Conservation (phyloP, 2,329 filamentous ascomycete species). For the Arthrobotrys entomopaga region DNA sequence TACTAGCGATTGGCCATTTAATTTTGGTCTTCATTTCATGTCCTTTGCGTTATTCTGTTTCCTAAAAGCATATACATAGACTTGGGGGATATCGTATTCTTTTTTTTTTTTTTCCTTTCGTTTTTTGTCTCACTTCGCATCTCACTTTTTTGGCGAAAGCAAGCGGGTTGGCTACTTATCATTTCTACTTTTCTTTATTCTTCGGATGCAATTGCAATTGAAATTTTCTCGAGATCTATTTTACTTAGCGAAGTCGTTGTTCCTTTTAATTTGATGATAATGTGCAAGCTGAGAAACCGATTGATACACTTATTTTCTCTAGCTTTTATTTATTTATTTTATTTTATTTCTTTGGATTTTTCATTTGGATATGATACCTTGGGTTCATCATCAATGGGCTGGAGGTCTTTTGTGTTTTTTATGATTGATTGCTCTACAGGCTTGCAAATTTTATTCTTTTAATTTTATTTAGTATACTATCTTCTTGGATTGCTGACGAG, state of each 20-base stretch:
- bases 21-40: background rate
- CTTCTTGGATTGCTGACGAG: too few species aligned
- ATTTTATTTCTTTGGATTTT: slow-evolving; percentile 6
- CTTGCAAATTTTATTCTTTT: too few species aligned
- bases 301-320: too few species aligned
- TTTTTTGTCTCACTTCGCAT: slow-evolving; percentile 23
- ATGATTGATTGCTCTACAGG: too few species aligned
- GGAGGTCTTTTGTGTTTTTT: slow-evolving; percentile 13
- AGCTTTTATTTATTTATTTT: too few species aligned
- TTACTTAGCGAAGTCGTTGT: too few species aligned
- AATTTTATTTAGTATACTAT: too few species aligned
- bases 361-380: slow-evolving; percentile 42
- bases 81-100: slow-evolving; percentile 55
- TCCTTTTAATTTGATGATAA: too few species aligned
- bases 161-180: slow-evolving; percentile 40
- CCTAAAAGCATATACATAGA: slow-evolving; percentile 55
- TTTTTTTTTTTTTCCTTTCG: slow-evolving; percentile 1
- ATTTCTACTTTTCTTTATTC: slow-evolving; percentile 26
- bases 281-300: too few species aligned
- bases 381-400: slow-evolving; percentile 35
- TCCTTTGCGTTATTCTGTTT: slow-evolving; percentile 16
- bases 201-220: slow-evolving; percentile 44
- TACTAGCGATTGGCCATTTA: slow-evolving; percentile 43
- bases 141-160: slow-evolving; percentile 46
- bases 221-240: too few species aligned